Base-by-base conservation (phyloP, 768 basidiomycete species). In the Collybia sp. region DNA sequence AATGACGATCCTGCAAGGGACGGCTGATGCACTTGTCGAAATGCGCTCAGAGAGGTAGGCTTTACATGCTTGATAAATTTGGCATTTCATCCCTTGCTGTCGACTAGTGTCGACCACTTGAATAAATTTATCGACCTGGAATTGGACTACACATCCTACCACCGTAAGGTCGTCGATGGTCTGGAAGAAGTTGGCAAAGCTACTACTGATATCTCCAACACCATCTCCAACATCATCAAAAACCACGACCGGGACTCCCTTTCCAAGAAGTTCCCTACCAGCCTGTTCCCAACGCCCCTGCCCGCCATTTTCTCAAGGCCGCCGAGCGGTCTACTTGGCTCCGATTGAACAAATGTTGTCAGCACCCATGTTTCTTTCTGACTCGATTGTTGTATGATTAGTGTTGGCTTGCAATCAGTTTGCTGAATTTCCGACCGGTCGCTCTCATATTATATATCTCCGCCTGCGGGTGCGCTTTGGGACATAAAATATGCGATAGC, bases 111-210 rank as follows among this genome's bases (percentile, higher is more conserved):
- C 35, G 59, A 52, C 15, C 71, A 77, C 52, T 82, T 77, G 59
- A 79, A 83, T 53, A 58, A 50, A 12, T 59, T 85, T 25, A 71
- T 84, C 25, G 70, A 72, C 44, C 68, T 83, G 13, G 79, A 83
- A 53, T 69, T 71, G 44, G 72, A 75, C 44, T 84, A 83, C 51
- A 66, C 73, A 32, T 59, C 49, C 18, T 65, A 68, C 44, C 67
- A 73, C 47, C 63, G 66, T 36, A 61, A 67, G 25, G 61, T 79
- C 34, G 57, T 68, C 40, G 52, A 57, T 40, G 63, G 62, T 15
- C 63, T 74, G 49, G 73, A 76, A 33, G 72, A 73, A 13, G 59
- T 75, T 45, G 60, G 64, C 42, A 68, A 72, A 47, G 58, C 62
- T 32, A 69, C 67, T 35, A 62, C 70, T 33, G 63, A 67, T 32